These are phyloP conservation scores for Mucor plumbeus DNA, from an alignment of 371 early-diverging fungal species.

Conservation along the genomic window DNA sequence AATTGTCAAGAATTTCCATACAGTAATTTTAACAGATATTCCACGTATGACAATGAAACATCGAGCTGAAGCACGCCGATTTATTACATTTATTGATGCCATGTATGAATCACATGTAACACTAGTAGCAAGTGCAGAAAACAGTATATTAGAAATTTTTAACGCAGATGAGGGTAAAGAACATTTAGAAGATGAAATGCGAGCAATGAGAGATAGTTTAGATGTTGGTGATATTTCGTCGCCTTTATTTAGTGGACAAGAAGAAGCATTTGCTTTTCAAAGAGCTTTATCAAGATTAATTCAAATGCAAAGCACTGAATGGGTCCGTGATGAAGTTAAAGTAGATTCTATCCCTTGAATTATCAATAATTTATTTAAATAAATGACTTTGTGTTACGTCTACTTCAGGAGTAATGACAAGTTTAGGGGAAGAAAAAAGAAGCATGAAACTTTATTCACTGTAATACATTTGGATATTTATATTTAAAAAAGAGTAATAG, in stretches of 20 bases:
- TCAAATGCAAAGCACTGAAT: constrained; percentile 85
- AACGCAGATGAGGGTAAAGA: constrained; percentile 54
- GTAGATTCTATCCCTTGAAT: not conserved
- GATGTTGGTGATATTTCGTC: constrained; percentile 57
- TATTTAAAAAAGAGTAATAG: not conserved
- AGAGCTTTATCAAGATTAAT: constrained; percentile 87
- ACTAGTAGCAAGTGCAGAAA: constrained; percentile 77
- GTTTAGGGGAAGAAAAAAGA: not conserved
- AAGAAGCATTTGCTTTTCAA: constrained; percentile 96
- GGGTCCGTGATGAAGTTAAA: constrained; percentile 45
- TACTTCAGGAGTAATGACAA: not conserved
- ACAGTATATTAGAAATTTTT: constrained; percentile 71
- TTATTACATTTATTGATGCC: constrained; percentile 94
- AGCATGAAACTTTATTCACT: not conserved
- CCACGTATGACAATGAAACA: constrained; percentile 83
- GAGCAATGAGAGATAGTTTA: constrained; percentile 45
- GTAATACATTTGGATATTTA: too few relatives aligned
- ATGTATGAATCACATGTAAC: constrained; percentile 79
- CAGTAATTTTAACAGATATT: constrained; percentile 82
- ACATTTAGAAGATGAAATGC: constrained; percentile 44
- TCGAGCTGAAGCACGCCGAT: constrained; percentile 88
- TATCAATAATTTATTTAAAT: not conserved
- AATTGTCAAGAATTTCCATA: constrained; percentile 72
- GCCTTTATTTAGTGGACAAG: constrained; percentile 84
- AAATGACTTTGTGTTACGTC: constrained; percentile 1